These are phyloP conservation scores for Colletotrichum aenigma DNA, from an alignment of 2,329 filamentous ascomycete species.

Conservation along the genomic window DNA sequence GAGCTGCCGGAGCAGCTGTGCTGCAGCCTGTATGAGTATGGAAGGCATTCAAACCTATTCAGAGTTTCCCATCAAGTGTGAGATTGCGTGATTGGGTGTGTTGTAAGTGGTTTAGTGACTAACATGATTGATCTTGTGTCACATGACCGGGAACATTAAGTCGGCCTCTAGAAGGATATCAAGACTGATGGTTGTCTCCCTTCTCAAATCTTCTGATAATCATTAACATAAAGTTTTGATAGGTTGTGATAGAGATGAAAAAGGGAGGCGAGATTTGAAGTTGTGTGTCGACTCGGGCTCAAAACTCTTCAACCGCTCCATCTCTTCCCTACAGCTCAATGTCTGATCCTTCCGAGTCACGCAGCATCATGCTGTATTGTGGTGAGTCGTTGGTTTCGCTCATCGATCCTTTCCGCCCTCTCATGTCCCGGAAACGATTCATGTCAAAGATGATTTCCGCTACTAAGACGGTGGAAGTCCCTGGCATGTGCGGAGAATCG, in stretches of 20 bases:
- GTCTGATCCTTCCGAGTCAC: neutral
- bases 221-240: too few relatives aligned
- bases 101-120: neutral
- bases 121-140: too few relatives aligned
- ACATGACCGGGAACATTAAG: too few relatives aligned
- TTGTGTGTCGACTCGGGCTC: too few relatives aligned
- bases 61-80: neutral
- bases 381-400: neutral
- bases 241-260: too few relatives aligned
- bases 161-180: too few relatives aligned
- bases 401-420: neutral
- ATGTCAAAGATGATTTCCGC: neutral
- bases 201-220: too few relatives aligned
- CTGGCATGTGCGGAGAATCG: neutral
- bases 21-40: neutral
- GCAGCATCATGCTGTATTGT: neutral
- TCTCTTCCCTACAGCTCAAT: neutral
- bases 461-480: too few relatives aligned
- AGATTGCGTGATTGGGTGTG: neutral
- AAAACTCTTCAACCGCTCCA: too few relatives aligned
- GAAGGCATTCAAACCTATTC: neutral
- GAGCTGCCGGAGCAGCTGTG: slow-evolving; percentile 18
- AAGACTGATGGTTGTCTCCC: too few relatives aligned
- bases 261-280: too few relatives aligned
- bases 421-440: neutral